Base-by-base conservation (phyloP, 2,329 filamentous ascomycete species). In the Aspergillus niger region DNA sequence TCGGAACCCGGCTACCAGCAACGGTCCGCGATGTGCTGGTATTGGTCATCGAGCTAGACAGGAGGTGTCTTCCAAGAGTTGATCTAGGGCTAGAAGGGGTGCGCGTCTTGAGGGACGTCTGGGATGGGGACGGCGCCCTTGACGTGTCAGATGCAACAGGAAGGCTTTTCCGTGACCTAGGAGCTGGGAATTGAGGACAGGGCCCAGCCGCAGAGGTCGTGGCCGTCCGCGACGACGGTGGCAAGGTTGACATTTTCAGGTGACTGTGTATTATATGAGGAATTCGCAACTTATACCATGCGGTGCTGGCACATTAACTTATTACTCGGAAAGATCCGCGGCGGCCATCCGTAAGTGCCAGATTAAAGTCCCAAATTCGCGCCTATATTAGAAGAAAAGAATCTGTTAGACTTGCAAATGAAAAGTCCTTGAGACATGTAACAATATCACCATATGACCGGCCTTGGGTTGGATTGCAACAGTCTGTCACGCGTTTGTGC, bases 151-250 rank as follows among this genome's bases (percentile, higher is more conserved):
- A 52, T 81, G 77, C 60, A 71, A 79, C 57, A 78, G 83, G 59
- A 80, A 87, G 76, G 57, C 85, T 89, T 74, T 89, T 91, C 63
- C 91, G 85, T 41, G 89, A 87, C 77, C 92, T 95, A 49, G 82
- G 77, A 17, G 90, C 81, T 28, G 92, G 91, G 51, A 96, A 80
- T 47, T 90, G 88, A 47, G 92, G 91, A 24, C 95, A 80, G 28
- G 89, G 86, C 64, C 87, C 84, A 30, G 86, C 87, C 15, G 91
- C 90, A 52, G 91, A 89, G 60, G 87, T 89, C 68, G 88, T 76
- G 26, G 80, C 75, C 55, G 83, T 79, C 67, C 80, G 85, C 65
- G 89, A 87, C 26, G 87, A 84, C 74, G 87, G 84, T 57, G 90
- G 89, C 54, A 91, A 81, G 47, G 89, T 81, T 57, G 88, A 87